phyloP scores from a whole-genome alignment of 306 rosid species.

The Castanea mollissima region DNA sequence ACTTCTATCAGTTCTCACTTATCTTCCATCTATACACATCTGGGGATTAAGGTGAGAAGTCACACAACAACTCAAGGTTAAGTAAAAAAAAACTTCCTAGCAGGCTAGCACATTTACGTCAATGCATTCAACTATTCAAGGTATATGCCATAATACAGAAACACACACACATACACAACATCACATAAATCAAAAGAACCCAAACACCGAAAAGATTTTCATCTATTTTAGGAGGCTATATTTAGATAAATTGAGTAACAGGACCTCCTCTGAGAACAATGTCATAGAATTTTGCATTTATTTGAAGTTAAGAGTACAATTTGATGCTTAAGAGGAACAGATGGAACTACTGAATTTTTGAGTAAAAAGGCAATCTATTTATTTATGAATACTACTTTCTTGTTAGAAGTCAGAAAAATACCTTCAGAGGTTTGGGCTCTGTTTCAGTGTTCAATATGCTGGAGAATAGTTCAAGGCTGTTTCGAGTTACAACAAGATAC shows the following conservation, averaged over 20 bases:
- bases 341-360: not conserved
- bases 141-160: not conserved
- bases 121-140: not conserved
- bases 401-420: slow-evolving; percentile 20
- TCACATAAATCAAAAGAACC: not conserved
- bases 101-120: not conserved
- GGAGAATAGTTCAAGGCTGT: slow-evolving; percentile 71
- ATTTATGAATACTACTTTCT: not conserved
- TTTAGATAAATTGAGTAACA: not conserved
- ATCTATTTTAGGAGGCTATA: not conserved
- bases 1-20: slow-evolving; percentile 2
- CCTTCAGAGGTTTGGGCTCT: slow-evolving; percentile 73
- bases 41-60: not conserved
- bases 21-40: not conserved
- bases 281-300: not conserved
- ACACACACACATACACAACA: not conserved
- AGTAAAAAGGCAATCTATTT: slow-evolving; percentile 4
- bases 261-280: not conserved
- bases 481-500: slow-evolving; percentile 65
- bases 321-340: not conserved
- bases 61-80: not conserved
- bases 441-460: slow-evolving; percentile 61
- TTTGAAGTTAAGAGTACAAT: not conserved
- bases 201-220: slow-evolving; percentile 3
- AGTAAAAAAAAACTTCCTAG: not conserved